A percentile compares a stretch with the other conserved stretches of the same genome.
Evolutionary conservation across 306 rosid species (phyloP).

Genomic region (Malus sieversii): DNA sequence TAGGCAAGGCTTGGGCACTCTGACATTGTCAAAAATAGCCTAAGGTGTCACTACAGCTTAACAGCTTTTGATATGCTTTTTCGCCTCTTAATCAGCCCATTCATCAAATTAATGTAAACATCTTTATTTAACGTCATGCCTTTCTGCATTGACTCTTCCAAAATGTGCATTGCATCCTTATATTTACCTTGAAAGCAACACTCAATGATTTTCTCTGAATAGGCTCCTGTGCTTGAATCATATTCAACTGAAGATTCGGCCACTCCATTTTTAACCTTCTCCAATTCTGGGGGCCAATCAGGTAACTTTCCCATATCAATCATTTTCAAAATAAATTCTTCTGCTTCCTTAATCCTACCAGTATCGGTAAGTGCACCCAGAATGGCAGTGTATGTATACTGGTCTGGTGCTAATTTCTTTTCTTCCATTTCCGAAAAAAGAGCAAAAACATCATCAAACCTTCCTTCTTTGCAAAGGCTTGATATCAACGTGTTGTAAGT

Average conservation of each 20-base stretch:
- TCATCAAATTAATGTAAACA: constrained; percentile 60
- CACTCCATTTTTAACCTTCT: constrained; percentile 21
- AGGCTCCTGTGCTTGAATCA: constrained; percentile 30
- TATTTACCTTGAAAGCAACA: constrained; percentile 64
- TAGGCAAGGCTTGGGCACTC: neutral
- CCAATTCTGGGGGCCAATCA: constrained; percentile 12
- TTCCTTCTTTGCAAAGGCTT: constrained; percentile 60
- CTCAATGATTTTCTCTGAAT: constrained; percentile 54
- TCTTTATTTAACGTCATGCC: constrained; percentile 45
- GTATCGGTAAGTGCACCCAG: constrained; percentile 38
- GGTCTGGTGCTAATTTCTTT: constrained; percentile 55
- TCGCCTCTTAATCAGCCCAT: constrained; percentile 67
- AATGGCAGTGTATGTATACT: constrained; percentile 55
- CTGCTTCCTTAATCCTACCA: constrained; percentile 61
- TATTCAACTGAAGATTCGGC: constrained; percentile 29
- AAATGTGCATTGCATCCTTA: constrained; percentile 68
- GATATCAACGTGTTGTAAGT: constrained; percentile 83
- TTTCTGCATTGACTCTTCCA: constrained; percentile 46
- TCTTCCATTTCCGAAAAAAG: constrained; percentile 63
- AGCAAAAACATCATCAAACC: constrained; percentile 52
- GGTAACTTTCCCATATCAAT: constrained; percentile 33
- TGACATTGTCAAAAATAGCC: constrained; percentile 1
- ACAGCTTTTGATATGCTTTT: constrained; percentile 47
- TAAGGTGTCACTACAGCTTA: constrained; percentile 7
- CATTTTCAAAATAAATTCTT: constrained; percentile 43